A percentile compares a stretch with the other conserved stretches of the same genome.
Conservation (phyloP, 1,284 basidiomycete genomes). For the Microbotryomycetes sp. region DNA sequence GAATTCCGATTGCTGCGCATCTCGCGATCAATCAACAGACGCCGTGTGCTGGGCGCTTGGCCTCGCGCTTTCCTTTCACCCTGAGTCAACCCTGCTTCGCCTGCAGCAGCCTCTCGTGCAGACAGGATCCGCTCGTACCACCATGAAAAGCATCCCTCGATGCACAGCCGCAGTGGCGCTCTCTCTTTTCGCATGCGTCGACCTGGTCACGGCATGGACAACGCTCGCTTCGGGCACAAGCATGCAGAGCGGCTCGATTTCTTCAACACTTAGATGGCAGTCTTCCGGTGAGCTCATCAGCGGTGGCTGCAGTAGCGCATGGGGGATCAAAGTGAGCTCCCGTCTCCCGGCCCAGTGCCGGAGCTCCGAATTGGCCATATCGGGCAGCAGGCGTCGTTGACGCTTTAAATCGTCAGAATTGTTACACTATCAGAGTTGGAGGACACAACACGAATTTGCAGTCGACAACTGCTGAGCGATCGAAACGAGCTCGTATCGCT, state of each 20-base stretch:
- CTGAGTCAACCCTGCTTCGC: no score
- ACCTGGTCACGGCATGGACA: neutral
- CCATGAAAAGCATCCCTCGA: neutral
- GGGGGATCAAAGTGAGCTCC: neutral
- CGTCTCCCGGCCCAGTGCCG: neutral
- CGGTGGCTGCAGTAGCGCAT: neutral
- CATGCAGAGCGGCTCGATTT: constrained; percentile 15
- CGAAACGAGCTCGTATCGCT: neutral
- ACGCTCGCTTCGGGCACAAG: constrained; percentile 9
- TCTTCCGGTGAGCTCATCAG: constrained; percentile 11
- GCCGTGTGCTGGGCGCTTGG: no score
- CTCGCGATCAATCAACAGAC: no score
- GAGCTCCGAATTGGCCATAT: constrained; percentile 4
- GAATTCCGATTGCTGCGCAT: no score
- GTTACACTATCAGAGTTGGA: neutral
- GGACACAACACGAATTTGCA: neutral
- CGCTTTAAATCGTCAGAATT: neutral
- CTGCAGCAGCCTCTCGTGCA: no score
- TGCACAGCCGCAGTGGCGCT: neutral
- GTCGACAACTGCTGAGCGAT: neutral
- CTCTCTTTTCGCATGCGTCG: neutral
- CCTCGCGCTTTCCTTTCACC: no score
- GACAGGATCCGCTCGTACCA: no score
- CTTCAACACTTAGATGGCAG: constrained; percentile 21
- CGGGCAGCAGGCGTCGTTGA: neutral